Conservation (phyloP, 805 yeast species). For the Yarrowia sp. region DNA sequence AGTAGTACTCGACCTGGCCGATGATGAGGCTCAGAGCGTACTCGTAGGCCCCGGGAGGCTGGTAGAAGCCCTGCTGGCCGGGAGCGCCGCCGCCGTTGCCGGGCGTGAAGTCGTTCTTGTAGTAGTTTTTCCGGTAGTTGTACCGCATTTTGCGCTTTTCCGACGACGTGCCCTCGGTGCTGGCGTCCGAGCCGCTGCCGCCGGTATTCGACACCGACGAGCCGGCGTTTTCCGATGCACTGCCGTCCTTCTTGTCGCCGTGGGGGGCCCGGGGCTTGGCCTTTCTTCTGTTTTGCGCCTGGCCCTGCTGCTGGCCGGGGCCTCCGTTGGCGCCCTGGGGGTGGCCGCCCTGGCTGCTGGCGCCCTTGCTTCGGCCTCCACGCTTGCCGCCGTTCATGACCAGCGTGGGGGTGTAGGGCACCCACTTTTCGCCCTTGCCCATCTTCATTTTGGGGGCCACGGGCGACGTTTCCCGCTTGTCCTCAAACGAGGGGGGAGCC, state of each 20-base stretch:
- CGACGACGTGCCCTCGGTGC: constrained; percentile 1
- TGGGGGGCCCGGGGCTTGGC: constrained; percentile 31
- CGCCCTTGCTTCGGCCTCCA: constrained; percentile 25
- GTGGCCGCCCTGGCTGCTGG: too few relatives aligned
- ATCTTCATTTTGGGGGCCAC: constrained; percentile 36
- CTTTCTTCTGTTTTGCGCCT: constrained; percentile 8
- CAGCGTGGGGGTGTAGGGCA: constrained; percentile 68
- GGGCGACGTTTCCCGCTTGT: constrained; percentile 25
- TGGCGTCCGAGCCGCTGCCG: too few relatives aligned
- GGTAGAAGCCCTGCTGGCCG: constrained; percentile 13
- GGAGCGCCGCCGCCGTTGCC: too few relatives aligned
- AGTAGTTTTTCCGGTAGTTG: constrained; percentile 43
- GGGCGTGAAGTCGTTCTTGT: constrained; percentile 31
- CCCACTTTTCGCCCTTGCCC: constrained; percentile 69
- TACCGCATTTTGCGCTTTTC: constrained; percentile 39
- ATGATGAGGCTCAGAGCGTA: constrained; percentile 49
- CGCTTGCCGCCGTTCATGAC: constrained; percentile 50
- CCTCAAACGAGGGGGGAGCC: constrained; percentile 38
- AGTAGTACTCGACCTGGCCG: constrained; percentile 86
- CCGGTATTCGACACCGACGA: background rate
- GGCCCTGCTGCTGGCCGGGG: background rate
- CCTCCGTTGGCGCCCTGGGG: too few relatives aligned
- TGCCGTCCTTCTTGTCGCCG: constrained; percentile 31
- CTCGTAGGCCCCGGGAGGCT: constrained; percentile 43
- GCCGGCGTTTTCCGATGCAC: background rate